Percentiles rank a stretch among this genome's conserved stretches.
These are phyloP conservation scores for Lagenaria siceraria DNA, from an alignment of 306 rosid genomes.

Conservation along the genomic window DNA sequence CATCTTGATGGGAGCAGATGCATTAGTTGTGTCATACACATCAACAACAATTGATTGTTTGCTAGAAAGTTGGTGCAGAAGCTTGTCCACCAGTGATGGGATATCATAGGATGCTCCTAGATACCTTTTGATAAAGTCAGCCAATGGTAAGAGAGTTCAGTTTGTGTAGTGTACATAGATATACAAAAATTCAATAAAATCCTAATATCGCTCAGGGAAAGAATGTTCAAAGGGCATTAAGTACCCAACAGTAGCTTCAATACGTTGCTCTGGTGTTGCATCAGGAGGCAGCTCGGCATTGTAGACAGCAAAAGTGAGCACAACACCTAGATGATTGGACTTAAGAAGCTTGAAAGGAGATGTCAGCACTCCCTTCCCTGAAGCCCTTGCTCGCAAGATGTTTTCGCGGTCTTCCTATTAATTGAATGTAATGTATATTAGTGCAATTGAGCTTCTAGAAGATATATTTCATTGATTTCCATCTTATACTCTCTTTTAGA, in stretches of 20 bases:
- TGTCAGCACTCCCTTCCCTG: slow-evolving; percentile 80
- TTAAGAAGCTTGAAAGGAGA: slow-evolving; percentile 88
- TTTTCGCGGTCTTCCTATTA: slow-evolving; percentile 80
- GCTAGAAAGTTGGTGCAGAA: slow-evolving; percentile 94
- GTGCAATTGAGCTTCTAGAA: slow-evolving; percentile 1
- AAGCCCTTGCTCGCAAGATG: slow-evolving; percentile 84
- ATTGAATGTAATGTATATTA: not conserved
- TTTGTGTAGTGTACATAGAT: slow-evolving; percentile 4
- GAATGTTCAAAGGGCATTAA: slow-evolving; percentile 7
- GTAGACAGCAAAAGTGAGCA: slow-evolving; percentile 85
- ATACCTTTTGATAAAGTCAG: slow-evolving; percentile 38
- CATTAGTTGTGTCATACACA: slow-evolving; percentile 82
- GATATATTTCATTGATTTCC: not conserved
- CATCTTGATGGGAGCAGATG: slow-evolving; percentile 61
- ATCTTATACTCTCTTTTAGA: not conserved
- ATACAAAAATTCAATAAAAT: not conserved
- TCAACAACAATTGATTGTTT: slow-evolving; percentile 86
- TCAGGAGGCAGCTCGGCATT: slow-evolving; percentile 44
- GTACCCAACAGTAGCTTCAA: slow-evolving; percentile 77
- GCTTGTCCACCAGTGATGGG: slow-evolving; percentile 93
- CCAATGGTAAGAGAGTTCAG: slow-evolving; percentile 14
- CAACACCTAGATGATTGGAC: slow-evolving; percentile 84
- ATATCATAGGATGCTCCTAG: slow-evolving; percentile 90
- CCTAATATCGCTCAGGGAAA: not conserved
- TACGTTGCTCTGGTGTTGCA: slow-evolving; percentile 58